phyloP scores from a whole-genome alignment of 2,329 filamentous ascomycete genomes.

The Xylariaceae sp. region DNA sequence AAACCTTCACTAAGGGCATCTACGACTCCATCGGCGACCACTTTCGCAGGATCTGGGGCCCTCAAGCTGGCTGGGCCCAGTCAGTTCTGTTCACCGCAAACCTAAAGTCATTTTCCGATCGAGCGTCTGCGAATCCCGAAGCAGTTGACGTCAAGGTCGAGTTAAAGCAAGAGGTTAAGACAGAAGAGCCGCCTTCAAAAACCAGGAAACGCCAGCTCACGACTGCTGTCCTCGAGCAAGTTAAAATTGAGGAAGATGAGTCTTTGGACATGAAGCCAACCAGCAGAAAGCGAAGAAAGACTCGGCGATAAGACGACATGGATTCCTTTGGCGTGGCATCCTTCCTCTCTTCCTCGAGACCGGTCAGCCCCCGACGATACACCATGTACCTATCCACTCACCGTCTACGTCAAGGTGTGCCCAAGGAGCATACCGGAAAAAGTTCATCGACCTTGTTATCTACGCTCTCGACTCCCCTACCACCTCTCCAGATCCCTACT shows the following conservation, averaged over 20 bases:
- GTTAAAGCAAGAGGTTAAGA: conserved; percentile 22
- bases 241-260: conserved; percentile 20
- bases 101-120: conserved; percentile 74
- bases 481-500: conserved; percentile 32
- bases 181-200: conserved; percentile 2
- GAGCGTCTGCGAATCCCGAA: conserved; percentile 38
- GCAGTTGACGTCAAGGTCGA: conserved; percentile 27
- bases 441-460: conserved; percentile 1
- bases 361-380: conserved; percentile 1
- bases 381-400: not conserved
- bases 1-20: conserved; percentile 79
- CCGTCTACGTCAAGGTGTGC: not conserved
- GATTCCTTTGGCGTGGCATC: not conserved
- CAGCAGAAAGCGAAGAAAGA: conserved; percentile 20
- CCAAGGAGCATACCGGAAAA: conserved; percentile 3
- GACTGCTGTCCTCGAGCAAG: conserved; percentile 14
- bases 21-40: conserved; percentile 89
- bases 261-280: conserved; percentile 8
- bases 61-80: conserved; percentile 95
- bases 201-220: conserved; percentile 22
- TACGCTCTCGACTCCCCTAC: conserved; percentile 4
- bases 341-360: not conserved
- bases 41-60: conserved; percentile 84
- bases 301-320: conserved; percentile 11
- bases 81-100: conserved; percentile 95